Percentiles rank a stretch among this genome's conserved stretches.
Evolutionary conservation across 2,329 filamentous ascomycete species (phyloP).

Genomic region (Cephalotrichum gorgonifer): DNA sequence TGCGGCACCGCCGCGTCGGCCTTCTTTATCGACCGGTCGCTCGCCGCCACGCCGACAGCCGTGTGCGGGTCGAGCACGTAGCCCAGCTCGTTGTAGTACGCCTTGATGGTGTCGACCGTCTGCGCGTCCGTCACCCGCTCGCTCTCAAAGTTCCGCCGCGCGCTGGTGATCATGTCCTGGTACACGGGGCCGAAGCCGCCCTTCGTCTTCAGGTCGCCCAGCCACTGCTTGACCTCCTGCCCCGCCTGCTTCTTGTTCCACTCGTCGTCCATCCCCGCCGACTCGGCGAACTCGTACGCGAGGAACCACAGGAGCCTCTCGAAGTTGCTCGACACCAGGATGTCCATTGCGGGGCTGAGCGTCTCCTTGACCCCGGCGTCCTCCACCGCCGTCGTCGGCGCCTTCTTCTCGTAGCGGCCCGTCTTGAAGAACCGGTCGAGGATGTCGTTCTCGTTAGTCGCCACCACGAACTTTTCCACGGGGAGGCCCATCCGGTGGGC

Average conservation of each 20-base stretch:
- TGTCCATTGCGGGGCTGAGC: slow-evolving; percentile 93
- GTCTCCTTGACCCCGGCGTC: slow-evolving; percentile 80
- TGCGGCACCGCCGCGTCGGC: slow-evolving; percentile 46
- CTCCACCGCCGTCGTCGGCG: slow-evolving; percentile 37
- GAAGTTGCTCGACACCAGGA: slow-evolving; percentile 92
- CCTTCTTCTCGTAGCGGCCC: slow-evolving; percentile 80
- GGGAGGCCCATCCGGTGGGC: slow-evolving; percentile 84
- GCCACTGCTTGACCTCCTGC: slow-evolving; percentile 67
- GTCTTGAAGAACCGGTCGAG: slow-evolving; percentile 91
- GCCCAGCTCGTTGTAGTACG: slow-evolving; percentile 45
- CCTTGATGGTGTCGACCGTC: slow-evolving; percentile 55
- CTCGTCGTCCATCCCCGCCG: slow-evolving; percentile 49
- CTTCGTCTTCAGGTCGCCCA: slow-evolving; percentile 66
- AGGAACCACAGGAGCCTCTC: slow-evolving; percentile 93
- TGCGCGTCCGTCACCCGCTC: slow-evolving; percentile 60
- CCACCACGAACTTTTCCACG: slow-evolving; percentile 77
- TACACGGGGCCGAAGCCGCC: slow-evolving; percentile 76
- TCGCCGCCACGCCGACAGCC: slow-evolving; percentile 73
- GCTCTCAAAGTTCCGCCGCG: slow-evolving; percentile 67
- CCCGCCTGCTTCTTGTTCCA: slow-evolving; percentile 62
- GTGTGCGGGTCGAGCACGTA: slow-evolving; percentile 93
- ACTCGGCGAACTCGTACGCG: slow-evolving; percentile 58
- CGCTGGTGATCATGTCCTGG: slow-evolving; percentile 58
- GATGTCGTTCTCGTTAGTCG: slow-evolving; percentile 97
- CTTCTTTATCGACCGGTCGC: slow-evolving; percentile 56